Base-by-base conservation (phyloP, 2,329 filamentous ascomycete species). In the Clarireedia hainanense region DNA sequence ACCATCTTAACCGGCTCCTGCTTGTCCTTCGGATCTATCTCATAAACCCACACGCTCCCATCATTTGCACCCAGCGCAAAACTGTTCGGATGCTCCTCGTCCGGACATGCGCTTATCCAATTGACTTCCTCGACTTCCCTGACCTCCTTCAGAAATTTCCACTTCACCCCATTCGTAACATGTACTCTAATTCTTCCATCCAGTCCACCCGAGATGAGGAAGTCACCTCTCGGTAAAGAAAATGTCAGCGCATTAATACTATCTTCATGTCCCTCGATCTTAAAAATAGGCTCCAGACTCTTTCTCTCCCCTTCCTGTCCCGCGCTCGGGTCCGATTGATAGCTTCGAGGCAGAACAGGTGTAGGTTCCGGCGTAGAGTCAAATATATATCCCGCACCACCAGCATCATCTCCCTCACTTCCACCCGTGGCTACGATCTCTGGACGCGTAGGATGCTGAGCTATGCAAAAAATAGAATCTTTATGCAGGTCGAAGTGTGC, bases 71-170 rank as follows among this genome's bases (percentile, higher is more conserved):
- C 94, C 6, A 99, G 75, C 0, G 94, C 94, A 60, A 99, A 69
- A 7, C 89, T 84, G 73, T 96, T 95, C 58, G 86, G 81, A 68
- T 89, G 83, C 5, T 77, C 74, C 12, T 83, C 71, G 59, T 85
- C 77, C 1, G 91, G 91, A 68, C 89, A 95, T 0, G 90, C 74
- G 1, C 77, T 73, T 36, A 97, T 73, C 91, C 92, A 99, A 75
- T 94, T 95, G 67, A 99, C 86, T 73, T 97, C 92, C 64, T 95
- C 88, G 9, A 96, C 92, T 71, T 99, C 94, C 67, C 91, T 87
- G 3, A 84, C 81, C 67, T 94, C 88, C 55, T 80, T 88, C 7
- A 95, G 72, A 66, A 88, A 87, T 46, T 79, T 75, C 81, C 81
- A 86, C 20, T 66, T 81, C 71, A 51, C 76, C 73, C 47, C 76